Percentiles rank a stretch among this genome's conserved stretches.
Evolutionary conservation across 2,329 filamentous ascomycete species (phyloP).

Genomic region (Lachnellula occidentalis): DNA sequence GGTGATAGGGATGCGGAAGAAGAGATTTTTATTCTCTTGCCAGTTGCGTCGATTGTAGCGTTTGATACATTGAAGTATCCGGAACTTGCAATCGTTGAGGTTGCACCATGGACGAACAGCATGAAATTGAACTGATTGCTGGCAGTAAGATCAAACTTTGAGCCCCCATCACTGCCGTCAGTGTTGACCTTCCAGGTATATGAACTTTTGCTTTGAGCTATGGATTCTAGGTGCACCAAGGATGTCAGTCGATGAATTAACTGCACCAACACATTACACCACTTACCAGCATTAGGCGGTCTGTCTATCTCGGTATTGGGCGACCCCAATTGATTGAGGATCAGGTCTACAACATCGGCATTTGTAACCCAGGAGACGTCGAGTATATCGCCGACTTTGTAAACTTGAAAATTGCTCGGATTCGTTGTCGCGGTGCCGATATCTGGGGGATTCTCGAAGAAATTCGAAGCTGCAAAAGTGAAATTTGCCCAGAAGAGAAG

Average conservation of each 20-base stretch:
- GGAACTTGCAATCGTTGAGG: neutral
- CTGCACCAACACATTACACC: neutral
- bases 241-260: neutral
- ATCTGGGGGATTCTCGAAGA: neutral
- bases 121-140: conserved; percentile 7
- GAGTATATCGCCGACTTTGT: conserved; percentile 4
- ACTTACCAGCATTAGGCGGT: neutral
- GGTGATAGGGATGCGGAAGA: neutral
- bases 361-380: neutral
- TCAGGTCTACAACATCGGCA: neutral
- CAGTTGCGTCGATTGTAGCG: conserved; percentile 1
- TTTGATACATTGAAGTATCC: conserved; percentile 5
- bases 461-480: too few species aligned
- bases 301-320: neutral
- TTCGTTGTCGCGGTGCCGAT: neutral
- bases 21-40: neutral
- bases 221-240: neutral
- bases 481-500: too few species aligned
- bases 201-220: neutral
- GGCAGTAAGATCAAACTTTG: conserved; percentile 4
- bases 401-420: neutral
- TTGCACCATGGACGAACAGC: neutral
- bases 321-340: neutral
- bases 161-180: conserved; percentile 1
- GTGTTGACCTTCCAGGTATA: conserved; percentile 5